Evolutionary conservation across 305 asterid genomes (phyloP).

Genomic region (Fraxinus greggii): DNA sequence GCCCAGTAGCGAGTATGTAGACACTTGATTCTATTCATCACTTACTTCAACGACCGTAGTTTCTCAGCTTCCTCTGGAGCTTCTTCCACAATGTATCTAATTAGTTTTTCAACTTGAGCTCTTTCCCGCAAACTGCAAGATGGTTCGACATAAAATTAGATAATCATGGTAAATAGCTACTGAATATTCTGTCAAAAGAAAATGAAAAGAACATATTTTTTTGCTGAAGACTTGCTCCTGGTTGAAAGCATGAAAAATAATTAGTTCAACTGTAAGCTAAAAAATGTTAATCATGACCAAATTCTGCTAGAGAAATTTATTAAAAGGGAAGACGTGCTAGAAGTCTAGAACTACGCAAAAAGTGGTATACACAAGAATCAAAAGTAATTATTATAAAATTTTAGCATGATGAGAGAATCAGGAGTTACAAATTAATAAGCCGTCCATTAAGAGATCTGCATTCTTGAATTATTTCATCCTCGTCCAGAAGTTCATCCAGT

Average conservation of each 20-base stretch:
- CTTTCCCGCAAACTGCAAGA: constrained; percentile 76
- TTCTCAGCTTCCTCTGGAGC: constrained; percentile 75
- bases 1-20: neutral
- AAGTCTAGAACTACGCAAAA: neutral
- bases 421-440: constrained; percentile 76
- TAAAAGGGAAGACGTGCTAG: neutral
- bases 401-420: constrained; percentile 18
- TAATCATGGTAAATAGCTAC: constrained; percentile 10
- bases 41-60: constrained; percentile 81
- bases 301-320: neutral
- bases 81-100: constrained; percentile 74
- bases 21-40: constrained; percentile 13
- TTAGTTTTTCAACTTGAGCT: constrained; percentile 60
- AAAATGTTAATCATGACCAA: constrained; percentile 14
- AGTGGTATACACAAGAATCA: constrained; percentile 5
- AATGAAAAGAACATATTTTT: neutral
- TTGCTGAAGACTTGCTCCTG: constrained; percentile 6
- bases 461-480: constrained; percentile 94
- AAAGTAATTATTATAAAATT: neutral
- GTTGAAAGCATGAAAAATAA: neutral
- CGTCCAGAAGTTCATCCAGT: constrained; percentile 87
- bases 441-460: constrained; percentile 94
- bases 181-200: constrained; percentile 6
- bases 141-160: constrained; percentile 2
- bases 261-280: neutral